A percentile compares a stretch with the other conserved stretches of the same genome.
phyloP scores from a whole-genome alignment of 2,329 filamentous ascomycete species.

The Cladosporium sp. region DNA sequence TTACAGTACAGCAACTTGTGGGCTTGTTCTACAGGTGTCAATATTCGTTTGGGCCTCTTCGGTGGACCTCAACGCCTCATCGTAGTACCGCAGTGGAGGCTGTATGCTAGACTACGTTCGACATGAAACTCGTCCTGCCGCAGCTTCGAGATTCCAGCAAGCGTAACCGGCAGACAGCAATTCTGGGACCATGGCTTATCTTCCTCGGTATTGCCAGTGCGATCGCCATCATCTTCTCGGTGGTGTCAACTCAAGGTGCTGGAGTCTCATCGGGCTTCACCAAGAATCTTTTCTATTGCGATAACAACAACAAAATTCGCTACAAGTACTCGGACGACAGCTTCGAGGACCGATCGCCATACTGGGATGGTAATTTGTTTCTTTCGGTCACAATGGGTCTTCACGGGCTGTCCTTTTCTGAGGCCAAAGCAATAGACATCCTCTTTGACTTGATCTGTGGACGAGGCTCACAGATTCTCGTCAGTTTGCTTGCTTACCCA shows the following conservation, averaged over 20 bases:
- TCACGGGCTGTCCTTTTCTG: not conserved
- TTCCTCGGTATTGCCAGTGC: not conserved
- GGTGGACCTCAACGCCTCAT: too few relatives aligned
- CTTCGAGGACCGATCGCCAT: not conserved
- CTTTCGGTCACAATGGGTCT: slow-evolving; percentile 16
- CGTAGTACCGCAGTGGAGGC: too few relatives aligned
- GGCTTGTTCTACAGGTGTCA: too few relatives aligned
- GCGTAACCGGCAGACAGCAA: not conserved
- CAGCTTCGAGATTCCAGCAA: not conserved
- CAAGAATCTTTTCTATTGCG: not conserved
- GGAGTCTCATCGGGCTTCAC: not conserved
- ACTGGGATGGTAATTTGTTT: slow-evolving; percentile 13
- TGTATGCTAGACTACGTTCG: too few relatives aligned
- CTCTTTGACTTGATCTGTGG: not conserved
- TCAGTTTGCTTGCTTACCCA: not conserved
- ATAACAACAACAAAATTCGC: not conserved
- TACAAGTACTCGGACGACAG: not conserved
- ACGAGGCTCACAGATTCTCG: not conserved
- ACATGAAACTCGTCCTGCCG: not conserved
- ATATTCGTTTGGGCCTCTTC: too few relatives aligned
- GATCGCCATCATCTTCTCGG: not conserved
- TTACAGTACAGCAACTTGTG: too few relatives aligned
- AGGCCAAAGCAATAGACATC: not conserved
- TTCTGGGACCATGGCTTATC: not conserved
- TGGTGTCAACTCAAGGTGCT: not conserved